Conservation (phyloP, 1,139 yeast genomes). For the Kazachstania sp. region DNA sequence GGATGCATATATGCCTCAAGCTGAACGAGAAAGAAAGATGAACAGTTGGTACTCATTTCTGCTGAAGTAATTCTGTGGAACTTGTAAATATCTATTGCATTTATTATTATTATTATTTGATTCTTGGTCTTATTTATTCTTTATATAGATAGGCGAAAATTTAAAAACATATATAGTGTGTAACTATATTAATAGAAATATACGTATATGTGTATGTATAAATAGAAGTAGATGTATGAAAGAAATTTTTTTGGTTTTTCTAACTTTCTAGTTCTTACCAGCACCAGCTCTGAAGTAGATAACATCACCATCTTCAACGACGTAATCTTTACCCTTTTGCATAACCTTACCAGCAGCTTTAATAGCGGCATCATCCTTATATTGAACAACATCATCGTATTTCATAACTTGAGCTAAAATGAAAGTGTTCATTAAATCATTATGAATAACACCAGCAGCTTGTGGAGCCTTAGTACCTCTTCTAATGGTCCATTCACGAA, state of each 20-base stretch:
- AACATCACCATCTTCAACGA: slow-evolving; percentile 85
- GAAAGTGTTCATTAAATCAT: slow-evolving; percentile 70
- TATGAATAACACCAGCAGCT: slow-evolving; percentile 83
- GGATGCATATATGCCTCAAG: slow-evolving; percentile 65
- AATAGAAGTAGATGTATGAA: background rate
- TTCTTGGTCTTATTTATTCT: background rate
- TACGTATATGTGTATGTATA: background rate
- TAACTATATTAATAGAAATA: background rate
- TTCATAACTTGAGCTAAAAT: slow-evolving; percentile 79
- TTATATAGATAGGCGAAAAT: background rate
- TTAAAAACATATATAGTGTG: background rate
- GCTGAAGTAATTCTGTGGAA: slow-evolving; percentile 29
- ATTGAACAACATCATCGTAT: slow-evolving; percentile 73
- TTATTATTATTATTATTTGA: background rate
- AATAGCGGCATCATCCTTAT: slow-evolving; percentile 75
- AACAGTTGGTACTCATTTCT: slow-evolving; percentile 49
- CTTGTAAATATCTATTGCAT: background rate
- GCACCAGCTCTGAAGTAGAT: slow-evolving; percentile 95
- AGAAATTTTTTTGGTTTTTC: background rate
- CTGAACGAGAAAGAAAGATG: slow-evolving; percentile 52
- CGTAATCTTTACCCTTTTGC: slow-evolving; percentile 96
- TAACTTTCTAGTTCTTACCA: slow-evolving; percentile 55
- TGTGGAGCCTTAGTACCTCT: slow-evolving; percentile 78
- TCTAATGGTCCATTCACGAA: slow-evolving; percentile 86
- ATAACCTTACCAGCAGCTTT: slow-evolving; percentile 88